A percentile compares a stretch with the other conserved stretches of the same genome.
phyloP scores from a whole-genome alignment of 805 yeast species.

The Candida easanensis region DNA sequence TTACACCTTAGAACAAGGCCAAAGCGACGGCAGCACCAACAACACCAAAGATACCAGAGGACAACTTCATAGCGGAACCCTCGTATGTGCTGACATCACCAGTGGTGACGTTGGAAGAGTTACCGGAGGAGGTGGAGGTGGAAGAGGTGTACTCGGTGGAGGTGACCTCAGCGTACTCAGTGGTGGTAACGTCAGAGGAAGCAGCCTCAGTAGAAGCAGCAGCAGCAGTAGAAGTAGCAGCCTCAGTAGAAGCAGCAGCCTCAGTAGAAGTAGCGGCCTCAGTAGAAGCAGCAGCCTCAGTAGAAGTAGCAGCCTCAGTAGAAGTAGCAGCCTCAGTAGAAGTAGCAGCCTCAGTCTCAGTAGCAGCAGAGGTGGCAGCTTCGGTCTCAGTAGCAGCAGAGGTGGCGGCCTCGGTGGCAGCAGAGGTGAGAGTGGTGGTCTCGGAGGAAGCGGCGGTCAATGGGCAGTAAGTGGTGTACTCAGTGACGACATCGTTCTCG shows the following conservation, averaged over 20 bases:
- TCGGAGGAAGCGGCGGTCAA: neutral
- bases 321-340: too few species aligned
- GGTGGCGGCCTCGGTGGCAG: neutral
- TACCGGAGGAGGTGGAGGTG: too few species aligned
- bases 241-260: neutral
- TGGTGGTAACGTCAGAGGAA: too few species aligned
- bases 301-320: too few species aligned
- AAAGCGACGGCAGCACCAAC: too few species aligned
- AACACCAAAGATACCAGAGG: neutral
- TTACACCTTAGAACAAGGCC: too few species aligned
- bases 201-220: neutral
- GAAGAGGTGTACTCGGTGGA: too few species aligned
- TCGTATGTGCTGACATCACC: too few species aligned
- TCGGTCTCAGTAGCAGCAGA: neutral
- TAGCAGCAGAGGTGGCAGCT: conserved; percentile 1
- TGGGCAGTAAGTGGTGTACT: conserved; percentile 3
- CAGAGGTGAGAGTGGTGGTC: neutral
- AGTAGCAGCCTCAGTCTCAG: too few species aligned
- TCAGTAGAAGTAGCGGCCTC: neutral
- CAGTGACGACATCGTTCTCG: neutral
- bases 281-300: neutral
- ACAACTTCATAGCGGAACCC: too few species aligned
- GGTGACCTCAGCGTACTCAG: too few species aligned
- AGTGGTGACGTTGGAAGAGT: too few species aligned
- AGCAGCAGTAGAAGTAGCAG: neutral